Base-by-base conservation (phyloP, 2,329 filamentous ascomycete genomes). In the Claviceps sp. region DNA sequence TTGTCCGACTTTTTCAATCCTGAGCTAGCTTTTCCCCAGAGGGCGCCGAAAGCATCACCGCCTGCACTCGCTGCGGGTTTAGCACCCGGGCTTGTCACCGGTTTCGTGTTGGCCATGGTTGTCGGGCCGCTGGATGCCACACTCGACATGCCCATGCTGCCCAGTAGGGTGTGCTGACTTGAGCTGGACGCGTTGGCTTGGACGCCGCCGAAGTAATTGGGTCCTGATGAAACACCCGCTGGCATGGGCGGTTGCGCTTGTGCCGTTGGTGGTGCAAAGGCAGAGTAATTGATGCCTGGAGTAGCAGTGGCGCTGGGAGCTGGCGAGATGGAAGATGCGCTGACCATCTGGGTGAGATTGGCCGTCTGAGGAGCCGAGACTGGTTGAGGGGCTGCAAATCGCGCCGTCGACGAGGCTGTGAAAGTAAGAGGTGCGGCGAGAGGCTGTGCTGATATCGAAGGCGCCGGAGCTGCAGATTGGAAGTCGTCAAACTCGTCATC, bases 401-500 rank as follows among this genome's bases (percentile, higher is more conserved):
- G 86, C 11, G 77, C 72, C 9, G 75, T 78, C 1, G 72, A 71
- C 1, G 80, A 73, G 5, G 74, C 77, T 5, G 74, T 71, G 16
- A 76, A 75, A 51, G 73, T 68, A 55, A 77, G 65, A 2, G 75
- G 68, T 16, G 73, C 58, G 60, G 75, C 58, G 60, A 78, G 52
- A 61, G 76, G 60, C 71, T 68, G 65, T 57, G 75, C 67, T 17
- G 73, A 65, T 11, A 74, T 64, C n/a, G 68, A 67, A 14, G 73
- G 62, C 26, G 80, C 71, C 3, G 84, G 79, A 2, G 85, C 73
- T 14, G 91, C 91, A 20, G 89, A 95, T 67, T 95, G 88, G 75
- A 97, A 97, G 64, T 98, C 93, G 64, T 97, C 93, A 62, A 97
- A 97, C 56, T 96, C 93, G 59, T 95, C 90, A 57, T 96, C 91